These are phyloP conservation scores for Phoma sp. DNA, from an alignment of 2,329 filamentous ascomycete genomes.

Conservation along the genomic window DNA sequence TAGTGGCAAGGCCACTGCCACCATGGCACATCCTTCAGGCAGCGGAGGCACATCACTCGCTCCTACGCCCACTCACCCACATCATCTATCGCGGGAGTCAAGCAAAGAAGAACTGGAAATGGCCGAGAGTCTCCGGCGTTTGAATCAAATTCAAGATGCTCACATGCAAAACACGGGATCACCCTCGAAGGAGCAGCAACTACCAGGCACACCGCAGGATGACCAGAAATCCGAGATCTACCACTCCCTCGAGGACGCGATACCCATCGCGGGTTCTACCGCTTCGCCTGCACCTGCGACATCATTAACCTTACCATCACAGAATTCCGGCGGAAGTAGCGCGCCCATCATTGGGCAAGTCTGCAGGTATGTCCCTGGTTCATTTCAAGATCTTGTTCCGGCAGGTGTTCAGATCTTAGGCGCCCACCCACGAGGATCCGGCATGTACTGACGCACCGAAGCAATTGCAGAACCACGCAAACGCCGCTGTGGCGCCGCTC, in stretches of 20 bases:
- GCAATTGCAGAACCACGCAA: conserved; percentile 92
- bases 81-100: conserved; percentile 50
- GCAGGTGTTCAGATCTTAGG: not conserved
- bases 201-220: conserved; percentile 24
- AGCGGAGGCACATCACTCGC: conserved; percentile 47
- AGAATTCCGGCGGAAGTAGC: conserved; percentile 29
- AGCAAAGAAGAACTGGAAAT: conserved; percentile 59
- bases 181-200: conserved; percentile 24
- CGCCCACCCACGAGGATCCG: conserved; percentile 3
- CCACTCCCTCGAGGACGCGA: conserved; percentile 49
- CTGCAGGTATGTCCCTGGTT: conserved; percentile 66
- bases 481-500: conserved; percentile 95
- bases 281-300: conserved; percentile 30
- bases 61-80: conserved; percentile 45
- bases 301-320: conserved; percentile 25
- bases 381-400: not conserved
- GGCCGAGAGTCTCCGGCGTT: conserved; percentile 52
- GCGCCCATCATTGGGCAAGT: conserved; percentile 65
- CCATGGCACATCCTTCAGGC: conserved; percentile 38
- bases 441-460: conserved; percentile 50
- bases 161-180: conserved; percentile 27
- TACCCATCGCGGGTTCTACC: conserved; percentile 35
- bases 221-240: conserved; percentile 43
- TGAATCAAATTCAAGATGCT: conserved; percentile 53
- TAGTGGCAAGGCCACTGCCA: conserved; percentile 19